phyloP scores from a whole-genome alignment of 2,329 filamentous ascomycete genomes.

The Paraphoma chrysanthemicola region DNA sequence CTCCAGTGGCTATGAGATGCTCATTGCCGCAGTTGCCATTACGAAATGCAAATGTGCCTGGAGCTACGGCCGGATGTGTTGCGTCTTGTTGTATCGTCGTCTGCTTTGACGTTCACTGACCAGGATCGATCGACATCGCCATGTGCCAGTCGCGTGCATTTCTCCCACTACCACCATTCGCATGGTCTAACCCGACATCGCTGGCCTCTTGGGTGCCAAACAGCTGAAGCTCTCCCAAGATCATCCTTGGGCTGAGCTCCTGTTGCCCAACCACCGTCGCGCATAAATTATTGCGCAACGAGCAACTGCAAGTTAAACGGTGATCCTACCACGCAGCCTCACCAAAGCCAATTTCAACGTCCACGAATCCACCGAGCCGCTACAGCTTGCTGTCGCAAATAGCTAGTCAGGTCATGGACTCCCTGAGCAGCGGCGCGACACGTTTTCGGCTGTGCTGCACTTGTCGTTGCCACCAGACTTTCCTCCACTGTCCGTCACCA shows the following conservation, averaged over 20 bases:
- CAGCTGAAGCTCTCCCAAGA: slow-evolving; percentile 3
- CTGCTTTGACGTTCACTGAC: not conserved
- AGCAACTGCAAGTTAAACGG: slow-evolving; percentile 13
- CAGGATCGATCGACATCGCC: slow-evolving; percentile 5
- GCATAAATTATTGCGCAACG: slow-evolving; percentile 24
- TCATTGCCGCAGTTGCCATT: slow-evolving; percentile 10
- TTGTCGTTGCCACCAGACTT: slow-evolving; percentile 71
- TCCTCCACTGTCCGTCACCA: slow-evolving; percentile 55
- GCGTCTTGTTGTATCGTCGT: not conserved
- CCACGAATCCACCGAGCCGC: slow-evolving; percentile 8
- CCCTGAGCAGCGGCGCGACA: slow-evolving; percentile 66
- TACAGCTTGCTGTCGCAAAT: slow-evolving; percentile 8
- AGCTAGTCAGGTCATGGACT: slow-evolving; percentile 42
- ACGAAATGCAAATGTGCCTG: slow-evolving; percentile 14
- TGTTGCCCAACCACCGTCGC: slow-evolving; percentile 34
- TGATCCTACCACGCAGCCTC: slow-evolving; percentile 19
- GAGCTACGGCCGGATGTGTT: not conserved
- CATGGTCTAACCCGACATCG: slow-evolving; percentile 15
- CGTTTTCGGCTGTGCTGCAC: slow-evolving; percentile 67
- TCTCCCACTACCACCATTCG: slow-evolving; percentile 19
- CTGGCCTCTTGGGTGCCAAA: slow-evolving; percentile 6
- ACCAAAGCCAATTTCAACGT: slow-evolving; percentile 10
- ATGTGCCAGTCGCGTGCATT: slow-evolving; percentile 13
- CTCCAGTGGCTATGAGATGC: slow-evolving; percentile 2
- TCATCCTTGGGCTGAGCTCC: slow-evolving; percentile 22